Percentiles rank a stretch among this genome's conserved stretches.
Conservation (phyloP, 768 basidiomycete genomes). For the Tricholoma saponaceum region DNA sequence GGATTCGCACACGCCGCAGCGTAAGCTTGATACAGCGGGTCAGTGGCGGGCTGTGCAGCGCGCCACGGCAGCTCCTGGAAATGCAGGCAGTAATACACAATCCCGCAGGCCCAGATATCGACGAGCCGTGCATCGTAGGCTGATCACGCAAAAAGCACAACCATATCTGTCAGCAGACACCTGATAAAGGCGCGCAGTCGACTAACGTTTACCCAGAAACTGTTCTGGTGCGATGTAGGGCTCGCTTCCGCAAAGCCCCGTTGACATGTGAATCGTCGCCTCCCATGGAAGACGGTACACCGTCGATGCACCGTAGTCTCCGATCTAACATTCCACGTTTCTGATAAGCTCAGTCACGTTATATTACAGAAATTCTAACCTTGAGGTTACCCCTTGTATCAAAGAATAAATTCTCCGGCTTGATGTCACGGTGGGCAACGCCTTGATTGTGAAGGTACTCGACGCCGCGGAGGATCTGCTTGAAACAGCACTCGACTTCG, state of each 20-base stretch:
- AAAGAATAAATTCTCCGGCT: conserved; percentile 96
- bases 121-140: conserved; percentile 97
- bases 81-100: conserved; percentile 98
- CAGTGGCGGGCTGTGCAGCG: conserved; percentile 73
- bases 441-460: conserved; percentile 93
- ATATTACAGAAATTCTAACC: conserved; percentile 38
- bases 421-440: conserved; percentile 96
- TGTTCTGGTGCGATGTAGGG: conserved; percentile 99
- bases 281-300: conserved; percentile 99
- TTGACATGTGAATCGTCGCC: conserved; percentile 93
- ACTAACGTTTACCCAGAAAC: conserved; percentile 93
- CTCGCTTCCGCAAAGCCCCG: conserved; percentile 95
- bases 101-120: conserved; percentile 95
- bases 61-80: conserved; percentile 99
- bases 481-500: conserved; percentile 97
- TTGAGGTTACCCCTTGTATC: conserved; percentile 90
- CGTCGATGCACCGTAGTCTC: conserved; percentile 98
- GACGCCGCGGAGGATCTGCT: conserved; percentile 88
- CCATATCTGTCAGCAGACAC: conserved; percentile 35
- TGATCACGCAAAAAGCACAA: conserved; percentile 25
- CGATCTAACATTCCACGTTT: conserved; percentile 58
- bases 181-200: conserved; percentile 24
- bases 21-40: conserved; percentile 80
- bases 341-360: neutral
- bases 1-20: conserved; percentile 49